Evolutionary conservation across 345 rosid genomes (phyloP).

Genomic region (Alliaria petiolata): DNA sequence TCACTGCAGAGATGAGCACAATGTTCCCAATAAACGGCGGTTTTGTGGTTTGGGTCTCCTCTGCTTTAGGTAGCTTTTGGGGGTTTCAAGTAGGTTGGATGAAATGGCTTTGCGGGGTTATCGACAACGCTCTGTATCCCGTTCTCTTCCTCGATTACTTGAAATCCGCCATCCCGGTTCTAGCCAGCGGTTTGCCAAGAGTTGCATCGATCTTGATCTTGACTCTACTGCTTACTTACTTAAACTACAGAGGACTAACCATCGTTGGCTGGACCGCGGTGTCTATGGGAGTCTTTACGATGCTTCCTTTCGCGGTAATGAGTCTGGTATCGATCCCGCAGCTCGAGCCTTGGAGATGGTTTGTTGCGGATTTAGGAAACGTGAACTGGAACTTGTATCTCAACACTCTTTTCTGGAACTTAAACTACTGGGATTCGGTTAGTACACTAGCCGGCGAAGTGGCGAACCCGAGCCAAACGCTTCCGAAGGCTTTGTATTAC

Average conservation of each 20-base stretch:
- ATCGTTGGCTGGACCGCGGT: constrained; percentile 70
- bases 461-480: constrained; percentile 51
- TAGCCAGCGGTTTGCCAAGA: constrained; percentile 54
- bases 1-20: constrained; percentile 83
- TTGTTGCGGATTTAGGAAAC: constrained; percentile 35
- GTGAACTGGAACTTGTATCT: constrained; percentile 67
- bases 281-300: constrained; percentile 51
- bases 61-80: constrained; percentile 70
- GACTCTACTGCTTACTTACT: constrained; percentile 49
- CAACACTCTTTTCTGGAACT: constrained; percentile 69
- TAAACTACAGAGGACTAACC: constrained; percentile 68
- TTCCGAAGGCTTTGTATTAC: constrained; percentile 55
- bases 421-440: constrained; percentile 75
- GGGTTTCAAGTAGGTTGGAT: constrained; percentile 85
- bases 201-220: constrained; percentile 40
- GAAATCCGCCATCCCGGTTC: constrained; percentile 50
- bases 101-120: constrained; percentile 81
- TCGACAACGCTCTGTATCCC: constrained; percentile 65
- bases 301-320: constrained; percentile 66
- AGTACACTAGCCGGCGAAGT: constrained; percentile 77
- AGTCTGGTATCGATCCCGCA: constrained; percentile 52
- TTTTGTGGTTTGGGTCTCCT: constrained; percentile 72
- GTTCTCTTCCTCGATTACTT: constrained; percentile 69
- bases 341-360: constrained; percentile 57
- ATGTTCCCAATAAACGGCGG: constrained; percentile 81